These are phyloP conservation scores for Prunus armeniaca DNA, from an alignment of 306 rosid species.

Conservation along the genomic window DNA sequence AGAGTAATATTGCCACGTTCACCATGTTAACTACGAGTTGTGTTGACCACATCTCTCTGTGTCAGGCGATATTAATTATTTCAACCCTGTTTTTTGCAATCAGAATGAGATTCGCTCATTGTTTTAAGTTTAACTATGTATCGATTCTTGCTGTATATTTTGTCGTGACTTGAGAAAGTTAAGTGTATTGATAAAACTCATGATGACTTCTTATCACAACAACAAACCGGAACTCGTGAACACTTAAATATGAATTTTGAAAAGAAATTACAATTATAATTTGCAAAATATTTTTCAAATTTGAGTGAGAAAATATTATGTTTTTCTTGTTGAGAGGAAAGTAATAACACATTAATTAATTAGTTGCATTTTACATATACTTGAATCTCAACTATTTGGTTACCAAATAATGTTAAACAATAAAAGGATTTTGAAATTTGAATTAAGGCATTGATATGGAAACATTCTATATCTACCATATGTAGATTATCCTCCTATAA, in stretches of 20 bases:
- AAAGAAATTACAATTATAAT: neutral
- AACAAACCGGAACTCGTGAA: neutral
- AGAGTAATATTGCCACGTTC: neutral
- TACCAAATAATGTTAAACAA: neutral
- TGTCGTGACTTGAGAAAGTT: neutral
- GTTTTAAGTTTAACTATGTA: neutral
- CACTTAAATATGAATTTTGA: neutral
- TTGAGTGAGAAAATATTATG: neutral
- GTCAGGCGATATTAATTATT: neutral
- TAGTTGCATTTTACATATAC: neutral
- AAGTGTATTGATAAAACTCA: neutral
- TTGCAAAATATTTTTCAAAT: neutral
- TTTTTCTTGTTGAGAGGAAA: neutral
- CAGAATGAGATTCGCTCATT: neutral
- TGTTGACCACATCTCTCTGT: neutral
- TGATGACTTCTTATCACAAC: neutral
- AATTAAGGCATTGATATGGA: neutral
- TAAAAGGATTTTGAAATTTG: neutral
- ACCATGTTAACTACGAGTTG: neutral
- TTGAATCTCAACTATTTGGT: neutral
- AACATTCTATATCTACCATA: neutral
- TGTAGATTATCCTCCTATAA: neutral
- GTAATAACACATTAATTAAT: neutral
- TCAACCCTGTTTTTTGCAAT: neutral
- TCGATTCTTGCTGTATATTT: neutral